A percentile compares a stretch with the other conserved stretches of the same genome.
These are phyloP conservation scores for Ganoderma sinense DNA, from an alignment of 1,284 basidiomycete species.

Conservation along the genomic window DNA sequence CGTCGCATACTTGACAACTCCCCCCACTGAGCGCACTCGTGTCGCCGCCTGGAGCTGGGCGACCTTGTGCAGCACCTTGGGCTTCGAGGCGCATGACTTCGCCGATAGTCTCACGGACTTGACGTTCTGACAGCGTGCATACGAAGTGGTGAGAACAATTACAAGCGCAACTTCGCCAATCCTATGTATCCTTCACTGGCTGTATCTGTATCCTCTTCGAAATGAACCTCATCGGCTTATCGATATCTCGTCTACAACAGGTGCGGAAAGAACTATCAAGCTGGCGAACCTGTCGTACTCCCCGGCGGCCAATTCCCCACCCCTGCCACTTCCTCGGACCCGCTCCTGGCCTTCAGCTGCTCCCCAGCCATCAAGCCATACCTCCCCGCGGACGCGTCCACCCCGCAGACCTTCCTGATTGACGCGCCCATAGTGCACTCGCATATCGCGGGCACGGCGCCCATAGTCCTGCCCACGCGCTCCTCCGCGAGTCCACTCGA, in stretches of 20 bases:
- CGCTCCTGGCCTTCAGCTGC: constrained; percentile 73
- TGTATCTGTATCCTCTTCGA: too few relatives aligned
- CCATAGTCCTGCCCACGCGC: constrained; percentile 49
- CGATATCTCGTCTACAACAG: constrained; percentile 43
- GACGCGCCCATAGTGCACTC: constrained; percentile 64
- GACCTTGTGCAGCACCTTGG: too few relatives aligned
- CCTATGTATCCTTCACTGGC: too few relatives aligned
- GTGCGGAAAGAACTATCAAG: constrained; percentile 76
- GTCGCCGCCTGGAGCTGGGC: too few relatives aligned
- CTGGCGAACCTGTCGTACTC: constrained; percentile 54
- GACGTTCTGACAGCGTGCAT: too few relatives aligned
- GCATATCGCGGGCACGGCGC: constrained; percentile 54
- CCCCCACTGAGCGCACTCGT: too few relatives aligned
- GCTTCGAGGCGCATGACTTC: too few relatives aligned
- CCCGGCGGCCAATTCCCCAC: constrained; percentile 69
- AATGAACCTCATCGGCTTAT: too few relatives aligned
- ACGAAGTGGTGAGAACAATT: too few relatives aligned
- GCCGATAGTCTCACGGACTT: too few relatives aligned
- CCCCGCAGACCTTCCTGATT: constrained; percentile 56
- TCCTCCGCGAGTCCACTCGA: constrained; percentile 36
- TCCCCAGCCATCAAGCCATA: constrained; percentile 74
- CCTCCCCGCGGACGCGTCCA: constrained; percentile 57
- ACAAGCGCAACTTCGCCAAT: too few relatives aligned
- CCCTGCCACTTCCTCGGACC: constrained; percentile 52
- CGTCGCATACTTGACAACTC: too few relatives aligned